Base-by-base conservation (phyloP, 1,139 yeast species). In the Hanseniaspora sp. region DNA sequence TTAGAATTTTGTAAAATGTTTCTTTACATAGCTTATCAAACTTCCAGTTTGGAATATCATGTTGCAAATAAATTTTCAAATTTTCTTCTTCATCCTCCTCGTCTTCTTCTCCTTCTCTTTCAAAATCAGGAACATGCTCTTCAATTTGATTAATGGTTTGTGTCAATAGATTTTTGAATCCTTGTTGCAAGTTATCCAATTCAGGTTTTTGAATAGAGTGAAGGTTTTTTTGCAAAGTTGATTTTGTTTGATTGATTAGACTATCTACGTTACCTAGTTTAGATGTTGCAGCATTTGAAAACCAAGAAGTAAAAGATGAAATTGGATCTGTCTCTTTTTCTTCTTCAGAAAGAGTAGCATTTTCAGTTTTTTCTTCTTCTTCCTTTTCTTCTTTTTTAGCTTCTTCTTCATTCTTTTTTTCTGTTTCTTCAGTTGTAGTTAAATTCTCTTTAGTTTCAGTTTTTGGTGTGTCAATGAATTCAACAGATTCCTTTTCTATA, bases 1-100 rank as follows among this genome's bases (percentile, higher is more conserved):
- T 77, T 83, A 88, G 81, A n/a, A 87, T 96, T 55, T 76, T 75
- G 62, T 80, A 82, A 67, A 92, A 92, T 60, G 83, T 86, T 51
- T 75, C 73, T 59, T 79, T 77, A 17, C 86, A 80, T 58, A 81
- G 72, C 54, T 75, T 73, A 58, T 84, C 85, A 59, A 79, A 75
- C 31, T 79, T 73, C 65, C 83, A 78, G 61, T 92, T 88, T 38
- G 78, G 78, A 69, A 90, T 74, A 67, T 92, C 98, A 65, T 88
- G 94, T 54, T 86, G 83, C 44, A 92, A 78, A 62, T 83, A 86
- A 56, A 87, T 83, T 58, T 82, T 79, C 58, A 92, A 74, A 53
- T 85, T 79, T 61, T 94, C 96, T 59, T 82, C 87, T 74, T 46
- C 49, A 28, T 28, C 48, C 4, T 44, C 54, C 11, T 39, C 46